Percentiles rank a stretch among this genome's conserved stretches.
Conservation (phyloP, 1,139 yeast genomes). For the Saccharomycopsis hybrid region DNA sequence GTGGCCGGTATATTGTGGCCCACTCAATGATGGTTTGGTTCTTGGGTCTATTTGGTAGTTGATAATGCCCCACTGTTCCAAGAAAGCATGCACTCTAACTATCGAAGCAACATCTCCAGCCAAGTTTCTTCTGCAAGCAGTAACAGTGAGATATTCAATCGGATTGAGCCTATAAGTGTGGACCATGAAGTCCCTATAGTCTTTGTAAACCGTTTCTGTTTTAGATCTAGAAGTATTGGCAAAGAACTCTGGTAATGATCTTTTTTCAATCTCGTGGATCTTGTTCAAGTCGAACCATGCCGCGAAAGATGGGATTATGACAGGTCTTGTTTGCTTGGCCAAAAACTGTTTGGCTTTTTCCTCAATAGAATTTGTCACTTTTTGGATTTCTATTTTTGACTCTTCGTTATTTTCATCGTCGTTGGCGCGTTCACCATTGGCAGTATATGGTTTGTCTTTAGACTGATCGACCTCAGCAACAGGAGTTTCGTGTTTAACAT, state of each 20-base stretch:
- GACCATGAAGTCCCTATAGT: slow-evolving; percentile 75
- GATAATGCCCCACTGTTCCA: slow-evolving; percentile 90
- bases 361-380: slow-evolving; percentile 25
- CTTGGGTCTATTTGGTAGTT: slow-evolving; percentile 75
- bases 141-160: slow-evolving; percentile 75
- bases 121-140: slow-evolving; percentile 82
- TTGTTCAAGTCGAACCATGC: slow-evolving; percentile 73
- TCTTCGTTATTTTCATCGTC: background rate
- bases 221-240: slow-evolving; percentile 59
- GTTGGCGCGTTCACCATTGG: too few species aligned
- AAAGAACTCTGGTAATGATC: slow-evolving; percentile 83
- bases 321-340: slow-evolving; percentile 49
- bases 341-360: slow-evolving; percentile 42
- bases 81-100: slow-evolving; percentile 75
- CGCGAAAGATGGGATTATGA: slow-evolving; percentile 77
- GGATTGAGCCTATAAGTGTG: slow-evolving; percentile 85
- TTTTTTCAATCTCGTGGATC: slow-evolving; percentile 71
- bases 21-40: slow-evolving; percentile 72
- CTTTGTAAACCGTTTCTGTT: slow-evolving; percentile 62
- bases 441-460: slow-evolving; percentile 2
- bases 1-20: slow-evolving; percentile 91
- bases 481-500: background rate
- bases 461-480: background rate
- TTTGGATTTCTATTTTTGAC: slow-evolving; percentile 5
- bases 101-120: slow-evolving; percentile 90